Percentiles rank a stretch among this genome's conserved stretches.
phyloP scores from a whole-genome alignment of 441 rosid genomes.

The Biscutella laevigata region DNA sequence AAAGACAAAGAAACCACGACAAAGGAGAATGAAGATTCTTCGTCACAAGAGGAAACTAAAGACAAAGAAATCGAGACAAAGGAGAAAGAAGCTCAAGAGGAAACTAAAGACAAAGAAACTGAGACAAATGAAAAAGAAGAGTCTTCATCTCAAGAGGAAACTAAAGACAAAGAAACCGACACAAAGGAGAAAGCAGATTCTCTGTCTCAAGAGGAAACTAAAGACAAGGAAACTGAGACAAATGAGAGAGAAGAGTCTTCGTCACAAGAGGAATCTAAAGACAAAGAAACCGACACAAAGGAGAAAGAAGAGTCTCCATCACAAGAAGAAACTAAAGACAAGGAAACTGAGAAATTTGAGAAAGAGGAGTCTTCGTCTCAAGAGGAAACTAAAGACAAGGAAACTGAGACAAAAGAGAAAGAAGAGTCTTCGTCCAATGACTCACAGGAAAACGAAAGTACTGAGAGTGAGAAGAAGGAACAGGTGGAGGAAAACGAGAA shows the following conservation, averaged over 20 bases:
- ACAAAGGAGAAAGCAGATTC: conserved; percentile 10
- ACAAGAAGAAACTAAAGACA: background rate
- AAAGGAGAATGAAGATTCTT: too few species aligned
- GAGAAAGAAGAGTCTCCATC: background rate
- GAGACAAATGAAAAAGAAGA: conserved; percentile 2
- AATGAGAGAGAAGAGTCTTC: conserved; percentile 1
- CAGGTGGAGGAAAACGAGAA: conserved; percentile 20
- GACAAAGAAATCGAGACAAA: background rate
- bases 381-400: background rate
- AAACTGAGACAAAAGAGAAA: background rate
- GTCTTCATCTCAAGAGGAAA: background rate
- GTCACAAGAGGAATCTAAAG: background rate
- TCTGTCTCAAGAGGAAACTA: background rate
- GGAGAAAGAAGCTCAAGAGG: background rate
- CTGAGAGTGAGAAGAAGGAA: conserved; percentile 35
- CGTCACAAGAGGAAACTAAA: too few species aligned
- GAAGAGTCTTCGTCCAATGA: conserved; percentile 21
- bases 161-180: background rate
- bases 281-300: background rate
- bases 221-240: background rate
- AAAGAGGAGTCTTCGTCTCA: background rate
- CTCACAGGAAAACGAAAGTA: conserved; percentile 24
- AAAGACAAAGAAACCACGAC: background rate
- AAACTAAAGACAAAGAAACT: background rate
- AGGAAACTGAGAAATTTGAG: background rate